Base-by-base conservation (phyloP, 1,139 yeast genomes). In the Geotrichum fermentans region DNA sequence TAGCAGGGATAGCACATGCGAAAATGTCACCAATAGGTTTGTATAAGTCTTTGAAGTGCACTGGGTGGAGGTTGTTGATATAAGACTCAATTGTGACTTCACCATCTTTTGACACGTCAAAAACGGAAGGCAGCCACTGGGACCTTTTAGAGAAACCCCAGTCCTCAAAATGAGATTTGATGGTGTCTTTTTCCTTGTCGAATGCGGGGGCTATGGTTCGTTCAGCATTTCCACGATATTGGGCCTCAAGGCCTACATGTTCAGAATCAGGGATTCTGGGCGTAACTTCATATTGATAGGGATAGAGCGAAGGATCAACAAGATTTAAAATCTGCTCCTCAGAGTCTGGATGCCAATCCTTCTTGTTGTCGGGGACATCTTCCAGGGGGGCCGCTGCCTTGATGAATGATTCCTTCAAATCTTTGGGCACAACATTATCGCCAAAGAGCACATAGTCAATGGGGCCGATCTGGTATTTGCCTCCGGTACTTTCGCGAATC, bases 311-410 rank as follows among this genome's bases (percentile, higher is more conserved):
- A 7, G 77, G 77, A 54, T 73, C 75, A 4, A 73, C 73, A 32
- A 73, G 60, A 55, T 73, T 74, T 26, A 71, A 57, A 1, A 73
- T 74, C 47, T 65, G 64, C 16, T 69, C 58, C 39, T 66, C 54
- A 0, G 73, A 63, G 4, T 65, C 64, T 2, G 74, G 75, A 52
- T 71, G 76, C 58, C 68, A 71, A 54, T 73, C 75, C 29, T 50
- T 52, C 38, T 51, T 48, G 30, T 54, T 54, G 8, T 54, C 59
- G 33, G 70, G 73, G 60, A 78, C 77, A 51, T 92, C 94, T 64
- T 88, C 96, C 8, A 51, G 34, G 2, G 34, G 36, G 10, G 40
- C 22, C 1, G 44, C 53, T 21, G 45, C 47, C 14, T 46, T 41
- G 37, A 41, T 18, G 34, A 52, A 29, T 14, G 46, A 20, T 39